Conservation (phyloP, 2,329 filamentous ascomycete species). For the Fusarium coffeatum region DNA sequence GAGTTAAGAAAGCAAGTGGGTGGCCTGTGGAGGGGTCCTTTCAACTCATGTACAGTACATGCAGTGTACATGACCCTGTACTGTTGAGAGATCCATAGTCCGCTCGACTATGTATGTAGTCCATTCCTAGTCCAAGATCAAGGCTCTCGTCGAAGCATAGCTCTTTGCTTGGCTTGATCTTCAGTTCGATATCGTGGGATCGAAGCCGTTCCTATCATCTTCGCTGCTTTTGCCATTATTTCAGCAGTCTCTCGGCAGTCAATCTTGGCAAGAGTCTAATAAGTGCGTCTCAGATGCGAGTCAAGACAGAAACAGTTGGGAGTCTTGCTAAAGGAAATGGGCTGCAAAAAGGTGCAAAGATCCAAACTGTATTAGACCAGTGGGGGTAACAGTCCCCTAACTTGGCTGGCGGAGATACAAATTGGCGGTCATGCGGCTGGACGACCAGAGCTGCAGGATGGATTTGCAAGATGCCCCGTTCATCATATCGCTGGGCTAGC, state of each 20-base stretch:
- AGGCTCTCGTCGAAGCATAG: constrained; percentile 3
- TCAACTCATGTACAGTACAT: constrained; percentile 19
- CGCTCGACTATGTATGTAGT: constrained; percentile 31
- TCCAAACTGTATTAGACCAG: constrained; percentile 21
- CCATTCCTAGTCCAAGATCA: constrained; percentile 33
- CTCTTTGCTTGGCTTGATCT: constrained; percentile 13
- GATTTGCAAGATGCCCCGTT: constrained; percentile 40
- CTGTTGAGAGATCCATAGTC: constrained; percentile 24
- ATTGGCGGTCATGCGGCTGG: constrained; percentile 39
- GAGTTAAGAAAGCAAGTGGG: constrained; percentile 38
- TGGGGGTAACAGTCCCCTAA: constrained; percentile 18
- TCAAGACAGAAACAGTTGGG: constrained; percentile 10
- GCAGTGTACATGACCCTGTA: constrained; percentile 7
- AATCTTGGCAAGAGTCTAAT: neutral
- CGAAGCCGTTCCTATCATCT: neutral
- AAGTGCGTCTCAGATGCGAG: constrained; percentile 15
- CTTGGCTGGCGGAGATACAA: constrained; percentile 23
- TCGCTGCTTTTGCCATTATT: neutral
- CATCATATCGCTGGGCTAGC: constrained; percentile 42
- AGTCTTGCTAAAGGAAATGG: neutral
- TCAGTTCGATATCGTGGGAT: neutral
- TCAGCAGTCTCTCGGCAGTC: neutral
- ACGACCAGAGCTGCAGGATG: constrained; percentile 35
- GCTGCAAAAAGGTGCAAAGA: constrained; percentile 13
- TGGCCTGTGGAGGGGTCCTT: constrained; percentile 33